phyloP scores from a whole-genome alignment of 1,284 basidiomycete species.

The Pseudozyma sp. region DNA sequence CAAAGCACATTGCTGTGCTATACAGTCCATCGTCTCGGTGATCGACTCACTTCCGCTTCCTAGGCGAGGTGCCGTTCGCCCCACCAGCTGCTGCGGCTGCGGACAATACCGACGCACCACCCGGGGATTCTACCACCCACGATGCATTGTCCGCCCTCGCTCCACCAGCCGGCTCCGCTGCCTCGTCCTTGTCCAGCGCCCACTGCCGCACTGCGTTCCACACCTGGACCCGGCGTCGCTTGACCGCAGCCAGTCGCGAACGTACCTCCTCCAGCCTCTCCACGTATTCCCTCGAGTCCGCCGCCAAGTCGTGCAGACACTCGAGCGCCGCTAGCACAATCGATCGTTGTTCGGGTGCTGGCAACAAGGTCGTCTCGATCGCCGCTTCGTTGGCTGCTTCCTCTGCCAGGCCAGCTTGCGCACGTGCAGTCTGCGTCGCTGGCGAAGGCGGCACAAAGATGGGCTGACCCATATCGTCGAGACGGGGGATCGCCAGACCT shows the following conservation, averaged over 20 bases:
- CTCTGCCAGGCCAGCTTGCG: constrained; percentile 18
- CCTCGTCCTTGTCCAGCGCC: constrained; percentile 57
- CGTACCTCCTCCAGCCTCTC: constrained; percentile 72
- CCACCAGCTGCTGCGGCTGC: background rate
- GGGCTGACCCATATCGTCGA: constrained; percentile 48
- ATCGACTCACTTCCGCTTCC: constrained; percentile 28
- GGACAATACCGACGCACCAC: constrained; percentile 4
- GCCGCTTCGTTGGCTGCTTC: constrained; percentile 29
- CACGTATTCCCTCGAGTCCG: constrained; percentile 72
- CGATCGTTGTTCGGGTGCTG: constrained; percentile 60
- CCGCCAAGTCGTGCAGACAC: constrained; percentile 69
- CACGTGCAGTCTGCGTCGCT: constrained; percentile 16
- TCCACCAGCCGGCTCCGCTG: constrained; percentile 4
- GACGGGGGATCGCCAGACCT: constrained; percentile 54
- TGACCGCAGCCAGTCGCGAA: constrained; percentile 70
- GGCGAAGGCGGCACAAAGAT: constrained; percentile 42
- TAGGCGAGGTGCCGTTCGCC: constrained; percentile 31
- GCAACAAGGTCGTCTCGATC: constrained; percentile 49
- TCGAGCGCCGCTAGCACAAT: constrained; percentile 63
- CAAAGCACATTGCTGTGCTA: too few relatives aligned
- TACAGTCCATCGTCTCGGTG: too few relatives aligned
- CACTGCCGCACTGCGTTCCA: constrained; percentile 71
- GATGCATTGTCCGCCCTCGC: constrained; percentile 5
- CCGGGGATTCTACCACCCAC: background rate
- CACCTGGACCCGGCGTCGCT: constrained; percentile 70